Percentiles rank a stretch among this genome's conserved stretches.
Conservation (phyloP, 73 alveolate genomes). For the Stentor coeruleus region DNA sequence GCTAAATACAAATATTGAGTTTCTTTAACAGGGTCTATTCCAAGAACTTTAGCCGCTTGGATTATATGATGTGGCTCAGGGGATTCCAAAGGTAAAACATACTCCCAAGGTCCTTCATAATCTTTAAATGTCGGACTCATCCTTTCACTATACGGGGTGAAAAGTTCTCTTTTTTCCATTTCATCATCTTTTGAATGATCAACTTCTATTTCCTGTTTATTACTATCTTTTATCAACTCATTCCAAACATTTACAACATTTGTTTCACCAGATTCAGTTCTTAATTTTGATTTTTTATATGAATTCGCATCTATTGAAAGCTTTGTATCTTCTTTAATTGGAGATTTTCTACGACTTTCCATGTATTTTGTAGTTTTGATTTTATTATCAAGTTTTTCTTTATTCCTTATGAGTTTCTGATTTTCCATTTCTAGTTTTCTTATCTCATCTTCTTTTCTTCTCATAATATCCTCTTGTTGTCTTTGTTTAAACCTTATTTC, state of each 20-base stretch:
- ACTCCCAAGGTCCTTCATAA: not conserved
- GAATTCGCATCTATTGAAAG: not conserved
- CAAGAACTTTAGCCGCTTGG: constrained; percentile 8
- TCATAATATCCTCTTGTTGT: not conserved
- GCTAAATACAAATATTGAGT: constrained; percentile 6
- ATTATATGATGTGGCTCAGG: not conserved
- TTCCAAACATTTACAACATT: not conserved
- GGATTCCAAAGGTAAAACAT: not conserved
- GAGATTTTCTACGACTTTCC: not conserved
- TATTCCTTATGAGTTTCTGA: not conserved
- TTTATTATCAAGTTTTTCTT: not conserved
- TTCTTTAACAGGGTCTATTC: constrained; percentile 9
- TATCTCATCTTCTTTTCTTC: not conserved
- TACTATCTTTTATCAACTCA: too few relatives aligned
- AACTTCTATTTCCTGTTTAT: not conserved
- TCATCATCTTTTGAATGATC: not conserved
- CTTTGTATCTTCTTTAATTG: not conserved
- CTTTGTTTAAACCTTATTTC: not conserved
- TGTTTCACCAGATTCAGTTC: not conserved
- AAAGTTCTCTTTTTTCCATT: constrained; percentile 3
- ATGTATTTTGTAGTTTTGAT: too few relatives aligned
- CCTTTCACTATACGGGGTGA: constrained; percentile 1
- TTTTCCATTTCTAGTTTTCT: not conserved
- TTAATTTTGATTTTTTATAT: not conserved
- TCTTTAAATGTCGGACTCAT: not conserved